Percentiles rank a stretch among this genome's conserved stretches.
Conservation (phyloP, 305 asterid species). For the Stenogyne calaminthoides region DNA sequence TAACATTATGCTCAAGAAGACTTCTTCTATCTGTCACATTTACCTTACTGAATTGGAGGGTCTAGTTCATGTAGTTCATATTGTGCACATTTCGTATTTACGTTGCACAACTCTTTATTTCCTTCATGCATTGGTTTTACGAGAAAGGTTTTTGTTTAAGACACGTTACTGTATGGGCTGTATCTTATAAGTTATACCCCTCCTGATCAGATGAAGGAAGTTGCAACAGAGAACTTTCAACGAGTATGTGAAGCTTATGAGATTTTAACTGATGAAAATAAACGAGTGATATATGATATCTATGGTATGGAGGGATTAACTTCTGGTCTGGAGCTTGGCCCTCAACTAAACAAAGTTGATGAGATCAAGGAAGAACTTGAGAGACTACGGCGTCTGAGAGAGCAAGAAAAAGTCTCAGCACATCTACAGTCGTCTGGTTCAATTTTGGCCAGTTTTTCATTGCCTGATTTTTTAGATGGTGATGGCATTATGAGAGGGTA, state of each 20-base stretch:
- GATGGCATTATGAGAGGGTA: slow-evolving; percentile 98
- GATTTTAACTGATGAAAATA: slow-evolving; percentile 76
- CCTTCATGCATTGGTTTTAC: slow-evolving; percentile 1
- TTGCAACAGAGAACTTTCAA: slow-evolving; percentile 96
- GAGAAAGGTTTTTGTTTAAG: slow-evolving; percentile 19
- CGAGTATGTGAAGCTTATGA: slow-evolving; percentile 97
- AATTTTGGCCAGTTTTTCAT: slow-evolving; percentile 73
- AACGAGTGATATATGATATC: slow-evolving; percentile 83
- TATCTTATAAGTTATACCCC: slow-evolving; percentile 21
- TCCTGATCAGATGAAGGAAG: slow-evolving; percentile 81
- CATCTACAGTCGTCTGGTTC: slow-evolving; percentile 80
- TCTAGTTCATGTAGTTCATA: slow-evolving; percentile 9
- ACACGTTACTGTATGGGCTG: slow-evolving; percentile 16
- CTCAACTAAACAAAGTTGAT: slow-evolving; percentile 70
- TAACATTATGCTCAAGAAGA: slow-evolving; percentile 18
- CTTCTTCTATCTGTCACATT: neutral
- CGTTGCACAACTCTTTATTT: slow-evolving; percentile 5
- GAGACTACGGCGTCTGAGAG: slow-evolving; percentile 70
- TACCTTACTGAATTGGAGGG: neutral
- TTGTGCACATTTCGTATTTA: slow-evolving; percentile 13
- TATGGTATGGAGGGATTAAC: slow-evolving; percentile 97
- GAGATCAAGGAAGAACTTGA: slow-evolving; percentile 97
- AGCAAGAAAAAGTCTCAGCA: slow-evolving; percentile 61
- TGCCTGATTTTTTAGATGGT: slow-evolving; percentile 73
- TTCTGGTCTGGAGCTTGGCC: slow-evolving; percentile 96